Conservation (phyloP, 2,329 filamentous ascomycete species). For the Coniochaeta hoffmannii region DNA sequence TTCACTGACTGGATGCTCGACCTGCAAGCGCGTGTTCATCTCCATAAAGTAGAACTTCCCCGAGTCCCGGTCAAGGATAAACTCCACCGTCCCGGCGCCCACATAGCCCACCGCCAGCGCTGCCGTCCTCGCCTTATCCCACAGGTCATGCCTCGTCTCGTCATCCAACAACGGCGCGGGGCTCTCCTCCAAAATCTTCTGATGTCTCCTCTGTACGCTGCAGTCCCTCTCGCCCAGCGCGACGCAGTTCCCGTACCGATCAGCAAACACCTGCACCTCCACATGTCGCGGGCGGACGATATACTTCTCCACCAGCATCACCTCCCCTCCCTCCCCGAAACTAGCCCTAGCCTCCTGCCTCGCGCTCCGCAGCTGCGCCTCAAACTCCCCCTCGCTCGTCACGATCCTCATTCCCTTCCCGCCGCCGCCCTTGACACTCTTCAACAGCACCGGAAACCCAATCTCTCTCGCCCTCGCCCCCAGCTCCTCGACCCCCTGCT, state of each 20-base stretch:
- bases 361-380: constrained; percentile 62
- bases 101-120: constrained; percentile 76
- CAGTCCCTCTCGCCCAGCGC: constrained; percentile 86
- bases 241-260: constrained; percentile 69
- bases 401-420: constrained; percentile 83
- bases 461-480: constrained; percentile 64
- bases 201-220: constrained; percentile 77
- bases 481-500: constrained; percentile 61
- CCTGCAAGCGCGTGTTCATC: constrained; percentile 84
- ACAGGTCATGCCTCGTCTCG: constrained; percentile 51
- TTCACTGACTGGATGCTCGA: constrained; percentile 88
- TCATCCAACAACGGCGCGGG: constrained; percentile 64
- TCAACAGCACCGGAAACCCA: constrained; percentile 64
- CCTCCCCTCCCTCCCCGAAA: constrained; percentile 72
- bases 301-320: constrained; percentile 80
- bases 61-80: constrained; percentile 76
- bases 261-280: constrained; percentile 86
- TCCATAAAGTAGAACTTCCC: constrained; percentile 79
- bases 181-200: constrained; percentile 87
- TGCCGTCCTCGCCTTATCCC: constrained; percentile 58
- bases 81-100: constrained; percentile 87
- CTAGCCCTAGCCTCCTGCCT: constrained; percentile 68
- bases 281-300: constrained; percentile 75
- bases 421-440: constrained; percentile 74
- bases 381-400: constrained; percentile 58